Conservation (phyloP, 495 filamentous ascomycete species). For the Neurospora discreta region DNA sequence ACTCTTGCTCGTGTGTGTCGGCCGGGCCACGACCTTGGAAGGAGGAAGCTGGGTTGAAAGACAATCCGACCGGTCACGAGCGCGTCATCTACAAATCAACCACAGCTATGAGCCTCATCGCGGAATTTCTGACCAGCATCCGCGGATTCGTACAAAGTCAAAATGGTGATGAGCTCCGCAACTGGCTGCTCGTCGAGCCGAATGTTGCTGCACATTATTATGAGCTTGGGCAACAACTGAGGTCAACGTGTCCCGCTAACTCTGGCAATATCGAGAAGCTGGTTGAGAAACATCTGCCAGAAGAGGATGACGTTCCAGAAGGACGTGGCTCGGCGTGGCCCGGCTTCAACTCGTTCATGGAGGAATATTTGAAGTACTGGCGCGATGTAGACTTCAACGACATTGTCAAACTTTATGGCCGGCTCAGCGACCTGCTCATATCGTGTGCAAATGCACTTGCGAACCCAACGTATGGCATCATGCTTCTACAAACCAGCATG, state of each 20-base stretch:
- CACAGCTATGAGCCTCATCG: conserved; percentile 24
- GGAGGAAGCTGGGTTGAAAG: neutral
- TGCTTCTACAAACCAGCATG: conserved; percentile 68
- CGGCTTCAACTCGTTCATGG: conserved; percentile 64
- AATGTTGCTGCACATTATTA: conserved; percentile 48
- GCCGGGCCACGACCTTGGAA: neutral
- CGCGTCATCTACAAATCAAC: neutral
- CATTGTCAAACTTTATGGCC: conserved; percentile 60
- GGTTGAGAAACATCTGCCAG: conserved; percentile 45
- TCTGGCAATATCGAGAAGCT: conserved; percentile 46
- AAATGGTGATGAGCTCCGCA: conserved; percentile 30
- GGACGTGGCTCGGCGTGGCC: conserved; percentile 54
- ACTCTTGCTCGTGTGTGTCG: neutral
- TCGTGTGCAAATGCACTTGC: conserved; percentile 72
- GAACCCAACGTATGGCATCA: conserved; percentile 62
- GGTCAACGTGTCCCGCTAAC: conserved; percentile 38
- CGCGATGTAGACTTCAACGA: conserved; percentile 67
- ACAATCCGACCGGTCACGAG: neutral
- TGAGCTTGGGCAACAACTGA: conserved; percentile 55
- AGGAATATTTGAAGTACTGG: conserved; percentile 67
- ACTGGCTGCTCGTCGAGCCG: conserved; percentile 35
- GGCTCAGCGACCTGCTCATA: conserved; percentile 58
- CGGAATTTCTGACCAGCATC: conserved; percentile 30
- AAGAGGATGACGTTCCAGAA: conserved; percentile 35
- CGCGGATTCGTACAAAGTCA: conserved; percentile 27